phyloP scores from a whole-genome alignment of 345 rosid species.

The Reutealis trisperma region DNA sequence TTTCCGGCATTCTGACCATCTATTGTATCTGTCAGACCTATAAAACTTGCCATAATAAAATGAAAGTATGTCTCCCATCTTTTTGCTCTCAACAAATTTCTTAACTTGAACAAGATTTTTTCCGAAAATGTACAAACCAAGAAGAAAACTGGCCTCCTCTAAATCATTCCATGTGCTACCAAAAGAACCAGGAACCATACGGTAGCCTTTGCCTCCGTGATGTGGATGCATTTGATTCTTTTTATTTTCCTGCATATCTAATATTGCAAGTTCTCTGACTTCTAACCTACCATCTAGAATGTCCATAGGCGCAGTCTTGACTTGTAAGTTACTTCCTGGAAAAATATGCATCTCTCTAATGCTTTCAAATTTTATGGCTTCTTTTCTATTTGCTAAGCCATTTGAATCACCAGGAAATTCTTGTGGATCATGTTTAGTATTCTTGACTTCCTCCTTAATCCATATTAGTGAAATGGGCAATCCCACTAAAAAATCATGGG shows the following conservation, averaged over 20 bases:
- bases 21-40: slow-evolving; percentile 47
- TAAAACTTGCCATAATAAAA: slow-evolving; percentile 73
- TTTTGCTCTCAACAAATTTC: slow-evolving; percentile 55
- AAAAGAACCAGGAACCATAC: slow-evolving; percentile 47
- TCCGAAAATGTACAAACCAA: slow-evolving; percentile 71
- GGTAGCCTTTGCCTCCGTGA: slow-evolving; percentile 15
- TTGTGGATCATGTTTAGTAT: slow-evolving; percentile 21
- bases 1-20: slow-evolving; percentile 72
- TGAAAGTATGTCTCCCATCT: slow-evolving; percentile 60
- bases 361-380: slow-evolving; percentile 23
- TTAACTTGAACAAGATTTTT: slow-evolving; percentile 58
- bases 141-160: slow-evolving; percentile 59
- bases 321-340: slow-evolving; percentile 10
- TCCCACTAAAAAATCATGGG: slow-evolving; percentile 37
- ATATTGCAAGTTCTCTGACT: slow-evolving; percentile 15
- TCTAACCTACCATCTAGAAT: slow-evolving; percentile 8
- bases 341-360: neutral
- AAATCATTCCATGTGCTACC: slow-evolving; percentile 48
- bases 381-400: slow-evolving; percentile 14
- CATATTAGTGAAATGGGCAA: slow-evolving; percentile 54
- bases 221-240: slow-evolving; percentile 23
- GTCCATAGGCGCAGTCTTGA: slow-evolving; percentile 23
- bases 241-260: slow-evolving; percentile 17
- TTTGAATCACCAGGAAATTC: slow-evolving; percentile 20
- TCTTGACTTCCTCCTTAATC: slow-evolving; percentile 35